Conservation (phyloP, 2,329 filamentous ascomycete species). For the Ceratocystis lukuohia region DNA sequence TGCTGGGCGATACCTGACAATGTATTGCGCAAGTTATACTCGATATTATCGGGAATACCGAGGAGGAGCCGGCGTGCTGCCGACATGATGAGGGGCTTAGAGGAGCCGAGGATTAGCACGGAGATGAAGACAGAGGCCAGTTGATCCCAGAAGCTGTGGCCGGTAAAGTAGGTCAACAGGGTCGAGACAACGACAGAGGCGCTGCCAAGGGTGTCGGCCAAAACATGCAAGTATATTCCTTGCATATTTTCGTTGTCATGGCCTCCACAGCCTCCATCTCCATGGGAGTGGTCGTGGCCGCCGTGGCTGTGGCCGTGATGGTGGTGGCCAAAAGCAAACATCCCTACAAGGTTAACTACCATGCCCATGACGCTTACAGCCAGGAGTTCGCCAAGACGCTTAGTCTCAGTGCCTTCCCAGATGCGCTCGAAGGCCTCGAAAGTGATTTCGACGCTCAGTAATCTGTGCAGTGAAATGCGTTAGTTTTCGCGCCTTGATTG, state of each 20-base stretch:
- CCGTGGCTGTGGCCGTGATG: conserved; percentile 40
- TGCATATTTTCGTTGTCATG: conserved; percentile 96
- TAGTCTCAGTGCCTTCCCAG: conserved; percentile 68
- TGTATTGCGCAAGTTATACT: conserved; percentile 78
- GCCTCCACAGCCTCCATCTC: conserved; percentile 26
- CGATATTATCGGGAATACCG: conserved; percentile 68
- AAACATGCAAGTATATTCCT: conserved; percentile 88
- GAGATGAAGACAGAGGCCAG: conserved; percentile 89
- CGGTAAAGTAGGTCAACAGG: conserved; percentile 68
- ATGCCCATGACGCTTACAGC: conserved; percentile 78
- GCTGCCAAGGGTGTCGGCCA: conserved; percentile 88
- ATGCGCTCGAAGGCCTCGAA: conserved; percentile 87
- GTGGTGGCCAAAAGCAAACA: conserved; percentile 67
- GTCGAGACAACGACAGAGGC: conserved; percentile 91
- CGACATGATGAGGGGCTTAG: conserved; percentile 73
- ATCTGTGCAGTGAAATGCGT: conserved; percentile 32
- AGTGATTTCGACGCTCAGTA: conserved; percentile 91
- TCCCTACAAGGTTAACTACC: conserved; percentile 80
- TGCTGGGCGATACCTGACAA: conserved; percentile 71
- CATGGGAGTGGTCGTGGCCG: not conserved
- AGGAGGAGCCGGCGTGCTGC: conserved; percentile 74
- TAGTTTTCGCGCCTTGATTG: not conserved
- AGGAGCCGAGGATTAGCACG: conserved; percentile 81
- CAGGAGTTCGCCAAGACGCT: conserved; percentile 73
- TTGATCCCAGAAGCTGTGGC: conserved; percentile 91